A percentile compares a stretch with the other conserved stretches of the same genome.
Conservation (phyloP, 805 yeast species). For the Saturnispora quitensis region DNA sequence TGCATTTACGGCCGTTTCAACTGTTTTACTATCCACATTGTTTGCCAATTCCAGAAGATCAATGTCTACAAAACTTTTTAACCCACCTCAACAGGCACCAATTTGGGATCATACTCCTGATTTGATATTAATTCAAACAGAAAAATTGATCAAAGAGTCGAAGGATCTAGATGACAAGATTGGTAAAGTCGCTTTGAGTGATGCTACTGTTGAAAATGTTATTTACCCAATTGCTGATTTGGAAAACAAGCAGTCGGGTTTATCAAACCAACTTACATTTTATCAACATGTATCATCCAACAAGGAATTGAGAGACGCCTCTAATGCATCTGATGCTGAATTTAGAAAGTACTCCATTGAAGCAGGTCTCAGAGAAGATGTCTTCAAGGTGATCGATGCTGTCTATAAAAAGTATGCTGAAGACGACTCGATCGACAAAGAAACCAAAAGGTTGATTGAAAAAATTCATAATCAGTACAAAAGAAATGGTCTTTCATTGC, state of each 20-base stretch:
- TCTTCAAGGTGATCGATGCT: constrained; percentile 48
- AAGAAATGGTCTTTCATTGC: constrained; percentile 61
- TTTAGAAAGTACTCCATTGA: constrained; percentile 54
- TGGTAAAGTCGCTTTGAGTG: constrained; percentile 31
- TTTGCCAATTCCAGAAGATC: background rate
- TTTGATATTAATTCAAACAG: constrained; percentile 34
- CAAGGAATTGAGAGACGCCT: constrained; percentile 62
- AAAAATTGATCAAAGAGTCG: constrained; percentile 35
- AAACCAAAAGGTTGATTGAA: constrained; percentile 46
- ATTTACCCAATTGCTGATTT: constrained; percentile 43
- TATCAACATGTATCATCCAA: constrained; percentile 63
- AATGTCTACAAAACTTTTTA: background rate
- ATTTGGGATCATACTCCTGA: constrained; percentile 54
- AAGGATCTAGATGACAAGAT: constrained; percentile 43
- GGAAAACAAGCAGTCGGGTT: constrained; percentile 40
- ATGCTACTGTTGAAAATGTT: constrained; percentile 48
- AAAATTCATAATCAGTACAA: constrained; percentile 49
- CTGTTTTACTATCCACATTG: background rate
- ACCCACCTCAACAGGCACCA: constrained; percentile 36
- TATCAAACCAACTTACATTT: constrained; percentile 49
- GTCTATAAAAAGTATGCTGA: constrained; percentile 36
- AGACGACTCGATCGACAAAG: constrained; percentile 33
- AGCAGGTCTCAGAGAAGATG: constrained; percentile 54
- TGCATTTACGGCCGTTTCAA: background rate
- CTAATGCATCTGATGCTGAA: constrained; percentile 51